Evolutionary conservation across 192 early-diverging fungal genomes (phyloP), one percentile per base, ranked within the genome.

Genomic region (Coemansia sp.): DNA sequence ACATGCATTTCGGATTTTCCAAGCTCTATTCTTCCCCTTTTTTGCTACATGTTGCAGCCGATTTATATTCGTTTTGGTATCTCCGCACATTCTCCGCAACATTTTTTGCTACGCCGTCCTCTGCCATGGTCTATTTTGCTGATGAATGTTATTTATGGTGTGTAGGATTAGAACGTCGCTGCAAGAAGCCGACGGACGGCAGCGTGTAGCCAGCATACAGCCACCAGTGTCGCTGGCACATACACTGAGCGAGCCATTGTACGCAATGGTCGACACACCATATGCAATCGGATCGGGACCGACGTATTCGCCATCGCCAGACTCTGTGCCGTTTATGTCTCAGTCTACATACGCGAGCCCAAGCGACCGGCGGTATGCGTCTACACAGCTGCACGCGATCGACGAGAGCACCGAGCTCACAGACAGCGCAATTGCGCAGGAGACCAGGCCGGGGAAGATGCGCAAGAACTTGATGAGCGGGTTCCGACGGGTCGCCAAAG

Each of bases 401-500:
- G 58, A 59, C 45, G 70, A 72, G 60, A 25, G 58, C 8, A 60
- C 68, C 1, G 74, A 76, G 35, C 27, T 51, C 4, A 38, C 56
- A 5, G 68, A 60, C 11, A 19, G 9, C 60, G 1, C 45, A 3
- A 12, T n/a, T 39, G 23, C 9, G 37, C 43, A 43, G 17, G 53
- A 53, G n/a, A 57, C 8, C 4, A 57, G 19, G 22, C 68, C 62
- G 19, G 26, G 37, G 52, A 71, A 70, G 23, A 55, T 72, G 55
- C 65, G 73, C 6, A 41, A 59, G 14, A 75, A 75, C 48, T 25
- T 81, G 17, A 41, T 81, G 23, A 66, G 65, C 43, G 69, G 73
- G 35, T 68, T 81, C 63, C 68, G 59, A 17, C 72, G 73, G 12
- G 78, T 75, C 23, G 78, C 73, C 17, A 68, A 81, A 38, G 78